These are phyloP conservation scores for Ustilago crameri DNA, from an alignment of 1,284 basidiomycete species.

Conservation along the genomic window DNA sequence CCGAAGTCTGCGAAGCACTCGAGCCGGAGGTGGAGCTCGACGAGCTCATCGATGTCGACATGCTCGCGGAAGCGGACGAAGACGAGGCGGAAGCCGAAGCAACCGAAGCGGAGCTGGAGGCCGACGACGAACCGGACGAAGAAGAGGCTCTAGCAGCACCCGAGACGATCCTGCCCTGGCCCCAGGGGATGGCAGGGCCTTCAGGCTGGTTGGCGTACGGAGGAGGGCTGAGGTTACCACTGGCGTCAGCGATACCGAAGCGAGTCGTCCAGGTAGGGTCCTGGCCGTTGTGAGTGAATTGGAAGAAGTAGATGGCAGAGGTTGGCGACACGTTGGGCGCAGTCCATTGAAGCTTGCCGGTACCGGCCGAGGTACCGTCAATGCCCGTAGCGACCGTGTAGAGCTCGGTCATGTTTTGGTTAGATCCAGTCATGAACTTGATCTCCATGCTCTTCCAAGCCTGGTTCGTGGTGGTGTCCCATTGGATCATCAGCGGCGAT, in stretches of 20 bases:
- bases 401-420: slow-evolving; percentile 77
- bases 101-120: slow-evolving; percentile 14
- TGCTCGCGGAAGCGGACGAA: slow-evolving; percentile 3
- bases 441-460: slow-evolving; percentile 69
- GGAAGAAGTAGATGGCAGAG: slow-evolving; percentile 61
- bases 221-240: slow-evolving; percentile 73
- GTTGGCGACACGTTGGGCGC: slow-evolving; percentile 79
- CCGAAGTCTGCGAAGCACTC: slow-evolving; percentile 15
- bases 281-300: slow-evolving; percentile 57
- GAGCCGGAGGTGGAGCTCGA: slow-evolving; percentile 19
- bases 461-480: slow-evolving; percentile 37
- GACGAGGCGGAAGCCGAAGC: slow-evolving; percentile 5
- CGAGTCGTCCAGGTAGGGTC: slow-evolving; percentile 80
- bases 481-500: slow-evolving; percentile 42
- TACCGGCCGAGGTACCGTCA: slow-evolving; percentile 73
- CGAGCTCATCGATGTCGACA: slow-evolving; percentile 2
- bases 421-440: slow-evolving; percentile 79
- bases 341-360: slow-evolving; percentile 72
- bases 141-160: slow-evolving; percentile 14
- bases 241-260: slow-evolving; percentile 77
- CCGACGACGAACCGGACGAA: slow-evolving; percentile 16
- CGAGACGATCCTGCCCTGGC: slow-evolving; percentile 75
- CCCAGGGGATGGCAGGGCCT: slow-evolving; percentile 75
- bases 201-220: slow-evolving; percentile 73
- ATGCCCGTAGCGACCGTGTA: slow-evolving; percentile 75